Evolutionary conservation across 2,329 filamentous ascomycete genomes (phyloP), one percentile per base, ranked within the genome.

Genomic region (Fusarium sororula): DNA sequence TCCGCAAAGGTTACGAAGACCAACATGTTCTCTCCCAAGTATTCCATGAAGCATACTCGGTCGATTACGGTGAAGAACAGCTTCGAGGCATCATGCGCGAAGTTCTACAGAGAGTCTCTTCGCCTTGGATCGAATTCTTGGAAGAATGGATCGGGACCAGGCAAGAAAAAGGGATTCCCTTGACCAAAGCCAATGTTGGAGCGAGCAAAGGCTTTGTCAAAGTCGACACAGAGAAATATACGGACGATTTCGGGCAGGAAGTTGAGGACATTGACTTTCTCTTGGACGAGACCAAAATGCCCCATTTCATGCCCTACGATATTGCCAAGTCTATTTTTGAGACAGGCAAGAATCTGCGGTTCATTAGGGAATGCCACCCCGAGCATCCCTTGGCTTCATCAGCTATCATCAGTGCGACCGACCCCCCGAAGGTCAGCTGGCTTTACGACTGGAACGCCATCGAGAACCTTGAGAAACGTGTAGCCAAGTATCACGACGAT

Each of bases 81-180:
- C 82, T 95, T 28, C 88, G 89, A 26, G 86, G 88, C 28, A 87
- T 94, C 38, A 87, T 94, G 78, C 88, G 91, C 22, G 90, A 94
- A 70, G 86, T 96, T 1, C 81, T 96, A 22, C 84, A 86, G 50
- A 85, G 88, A 44, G 90, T 92, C 3, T 90, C 90, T 3, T 82
- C 83, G 35, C 92, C 92, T 2, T 95, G 92, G 89, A 83, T 93
- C 14, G 87, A 90, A 59, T 88, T 91, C 58, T 85, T 93, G 13
- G 88, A 92, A 73, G 90, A 91, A 77, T 96, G 94, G 93, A 90
- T 95, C 68, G 94, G 94, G 0, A 87, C 94, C 17, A 87, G 85
- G 68, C 83, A 85, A 6, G 90, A 93, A 73, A 83, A 86, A 41
- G 88, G 89, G 2, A 82, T 89, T 17, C 86, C 86, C 1, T 76